phyloP scores from a whole-genome alignment of 1,284 basidiomycete species.

The Athelia psychrophila region DNA sequence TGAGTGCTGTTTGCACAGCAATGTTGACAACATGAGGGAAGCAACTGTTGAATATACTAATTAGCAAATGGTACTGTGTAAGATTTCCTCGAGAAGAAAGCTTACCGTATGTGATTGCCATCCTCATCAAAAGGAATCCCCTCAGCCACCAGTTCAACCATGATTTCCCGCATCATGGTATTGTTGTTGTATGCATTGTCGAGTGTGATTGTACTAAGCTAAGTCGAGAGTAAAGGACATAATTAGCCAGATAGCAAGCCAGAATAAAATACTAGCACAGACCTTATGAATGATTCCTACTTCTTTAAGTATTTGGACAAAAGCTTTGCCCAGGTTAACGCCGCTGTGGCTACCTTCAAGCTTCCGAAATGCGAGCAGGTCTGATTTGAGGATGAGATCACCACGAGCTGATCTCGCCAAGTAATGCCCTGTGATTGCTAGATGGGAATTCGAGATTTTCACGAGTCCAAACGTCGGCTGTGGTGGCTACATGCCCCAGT shows the following conservation, averaged over 20 bases:
- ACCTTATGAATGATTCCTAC: slow-evolving; percentile 12
- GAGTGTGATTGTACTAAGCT: slow-evolving; percentile 14
- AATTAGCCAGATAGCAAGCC: not conserved
- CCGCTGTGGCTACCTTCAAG: slow-evolving; percentile 12
- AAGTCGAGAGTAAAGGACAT: not conserved
- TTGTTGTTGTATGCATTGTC: slow-evolving; percentile 18
- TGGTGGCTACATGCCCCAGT: slow-evolving; percentile 16
- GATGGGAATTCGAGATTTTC: slow-evolving; percentile 4
- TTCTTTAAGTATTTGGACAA: slow-evolving; percentile 8
- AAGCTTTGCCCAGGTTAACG: slow-evolving; percentile 8
- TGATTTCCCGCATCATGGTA: slow-evolving; percentile 8
- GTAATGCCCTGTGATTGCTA: slow-evolving; percentile 17
- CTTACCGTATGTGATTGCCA: slow-evolving; percentile 7
- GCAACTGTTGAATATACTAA: slow-evolving; percentile 20
- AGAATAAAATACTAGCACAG: not conserved
- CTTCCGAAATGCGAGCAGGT: slow-evolving; percentile 13
- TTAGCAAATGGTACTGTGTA: no score
- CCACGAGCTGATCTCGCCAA: not conserved
- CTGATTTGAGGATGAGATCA: slow-evolving; percentile 5
- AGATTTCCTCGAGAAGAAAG: not conserved
- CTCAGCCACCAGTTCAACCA: not conserved
- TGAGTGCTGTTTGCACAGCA: slow-evolving; percentile 23
- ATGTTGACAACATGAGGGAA: slow-evolving; percentile 32
- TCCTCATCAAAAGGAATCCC: slow-evolving; percentile 1
- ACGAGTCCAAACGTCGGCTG: slow-evolving; percentile 15